phyloP scores from a whole-genome alignment of 164 flowering plant genomes.

The Cinnamomum chago region DNA sequence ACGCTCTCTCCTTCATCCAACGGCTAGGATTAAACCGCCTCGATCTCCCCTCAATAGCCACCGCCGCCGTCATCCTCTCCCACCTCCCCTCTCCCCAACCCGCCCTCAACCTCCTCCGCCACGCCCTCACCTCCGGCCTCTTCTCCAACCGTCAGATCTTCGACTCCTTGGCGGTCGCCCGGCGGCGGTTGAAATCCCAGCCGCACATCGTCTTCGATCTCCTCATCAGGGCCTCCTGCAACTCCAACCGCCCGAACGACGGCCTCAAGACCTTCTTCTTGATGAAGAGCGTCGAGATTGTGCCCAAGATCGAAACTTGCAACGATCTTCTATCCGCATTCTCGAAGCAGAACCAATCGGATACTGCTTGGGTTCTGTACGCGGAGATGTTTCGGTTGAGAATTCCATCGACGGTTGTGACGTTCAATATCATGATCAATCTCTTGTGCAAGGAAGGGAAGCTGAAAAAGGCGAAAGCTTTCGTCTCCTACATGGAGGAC shows the following conservation, averaged over 20 bases:
- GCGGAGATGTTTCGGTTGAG: slow-evolving; percentile 78
- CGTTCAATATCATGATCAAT: slow-evolving; percentile 84
- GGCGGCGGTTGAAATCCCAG: slow-evolving; percentile 24
- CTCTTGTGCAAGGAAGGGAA: slow-evolving; percentile 82
- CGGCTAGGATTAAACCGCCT: slow-evolving; percentile 24
- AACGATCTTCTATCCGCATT: slow-evolving; percentile 57
- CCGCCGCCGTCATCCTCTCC: slow-evolving; percentile 44
- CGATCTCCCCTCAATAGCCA: slow-evolving; percentile 38
- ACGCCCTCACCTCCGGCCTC: slow-evolving; percentile 15
- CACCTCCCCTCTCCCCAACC: slow-evolving; percentile 38
- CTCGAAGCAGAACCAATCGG: slow-evolving; percentile 39
- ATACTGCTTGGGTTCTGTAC: slow-evolving; percentile 66
- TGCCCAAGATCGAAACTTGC: slow-evolving; percentile 62
- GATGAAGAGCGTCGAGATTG: slow-evolving; percentile 48
- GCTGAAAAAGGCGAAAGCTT: slow-evolving; percentile 68
- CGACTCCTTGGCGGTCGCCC: slow-evolving; percentile 31
- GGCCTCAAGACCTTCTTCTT: slow-evolving; percentile 45
- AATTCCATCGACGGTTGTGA: slow-evolving; percentile 50
- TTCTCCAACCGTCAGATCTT: slow-evolving; percentile 29
- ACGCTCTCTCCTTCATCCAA: slow-evolving; percentile 35
- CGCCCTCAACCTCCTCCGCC: slow-evolving; percentile 39
- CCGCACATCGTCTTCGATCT: slow-evolving; percentile 45
- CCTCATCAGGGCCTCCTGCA: slow-evolving; percentile 51
- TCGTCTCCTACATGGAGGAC: slow-evolving; percentile 54
- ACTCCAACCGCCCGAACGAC: slow-evolving; percentile 41